These are phyloP conservation scores for Chaetomium sp. DNA, from an alignment of 2,329 filamentous ascomycete genomes.

Conservation along the genomic window DNA sequence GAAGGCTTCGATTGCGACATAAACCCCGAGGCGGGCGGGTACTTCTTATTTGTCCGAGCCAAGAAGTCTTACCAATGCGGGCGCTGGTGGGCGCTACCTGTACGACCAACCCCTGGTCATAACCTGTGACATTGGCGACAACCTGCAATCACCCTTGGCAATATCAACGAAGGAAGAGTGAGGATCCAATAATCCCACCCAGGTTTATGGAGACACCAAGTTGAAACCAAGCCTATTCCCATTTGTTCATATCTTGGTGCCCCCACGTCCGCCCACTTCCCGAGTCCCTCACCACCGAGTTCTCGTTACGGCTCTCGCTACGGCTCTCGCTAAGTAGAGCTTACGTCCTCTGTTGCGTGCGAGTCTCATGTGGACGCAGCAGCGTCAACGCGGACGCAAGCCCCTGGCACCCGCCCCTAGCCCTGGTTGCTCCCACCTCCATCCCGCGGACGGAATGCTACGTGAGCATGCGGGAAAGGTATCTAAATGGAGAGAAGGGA, in stretches of 20 bases:
- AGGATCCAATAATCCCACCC: not conserved
- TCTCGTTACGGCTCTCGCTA: not conserved
- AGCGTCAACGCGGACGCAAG: not conserved
- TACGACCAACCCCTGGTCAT: not conserved
- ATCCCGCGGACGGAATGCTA: not conserved
- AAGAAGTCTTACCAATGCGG: not conserved
- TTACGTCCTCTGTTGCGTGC: not conserved
- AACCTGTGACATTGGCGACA: not conserved
- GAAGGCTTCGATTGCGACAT: not conserved
- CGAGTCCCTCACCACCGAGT: not conserved
- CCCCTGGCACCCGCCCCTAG: slow-evolving; percentile 3
- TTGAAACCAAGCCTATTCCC: not conserved
- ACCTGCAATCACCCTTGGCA: not conserved
- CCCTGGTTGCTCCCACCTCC: not conserved
- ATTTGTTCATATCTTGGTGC: not conserved
- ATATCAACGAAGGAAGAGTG: not conserved
- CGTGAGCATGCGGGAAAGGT: not conserved
- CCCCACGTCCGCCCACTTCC: not conserved
- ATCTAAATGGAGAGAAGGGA: not conserved
- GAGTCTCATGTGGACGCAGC: not conserved
- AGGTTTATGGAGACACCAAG: not conserved
- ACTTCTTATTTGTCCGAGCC: not conserved
- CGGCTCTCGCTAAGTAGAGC: not conserved
- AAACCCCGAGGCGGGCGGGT: not conserved
- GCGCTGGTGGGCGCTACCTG: too few relatives aligned